Conservation (phyloP, 192 early-diverging fungal species). For the Mortierella hygrophila region DNA sequence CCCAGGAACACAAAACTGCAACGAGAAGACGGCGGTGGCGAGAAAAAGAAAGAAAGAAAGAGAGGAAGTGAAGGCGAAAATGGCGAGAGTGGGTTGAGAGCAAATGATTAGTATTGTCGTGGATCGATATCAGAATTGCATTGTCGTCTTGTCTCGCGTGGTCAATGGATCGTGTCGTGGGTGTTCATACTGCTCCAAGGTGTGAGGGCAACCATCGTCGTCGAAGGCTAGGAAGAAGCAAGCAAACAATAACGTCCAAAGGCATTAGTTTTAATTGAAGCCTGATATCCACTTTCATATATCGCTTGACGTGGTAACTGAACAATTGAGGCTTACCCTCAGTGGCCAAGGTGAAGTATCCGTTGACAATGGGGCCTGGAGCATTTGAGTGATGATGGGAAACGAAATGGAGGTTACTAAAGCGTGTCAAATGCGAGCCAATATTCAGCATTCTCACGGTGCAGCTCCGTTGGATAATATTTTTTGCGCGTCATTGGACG, state of each 20-base stretch:
- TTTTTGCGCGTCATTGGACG: not conserved
- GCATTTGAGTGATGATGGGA: not conserved
- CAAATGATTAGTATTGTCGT: not conserved
- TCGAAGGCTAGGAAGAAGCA: conserved; percentile 59
- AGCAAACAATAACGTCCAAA: not conserved
- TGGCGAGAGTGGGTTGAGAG: not conserved
- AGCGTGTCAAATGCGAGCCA: not conserved
- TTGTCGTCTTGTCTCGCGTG: not conserved
- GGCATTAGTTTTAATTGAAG: not conserved
- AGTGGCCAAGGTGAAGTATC: conserved; percentile 69
- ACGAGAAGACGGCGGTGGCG: not conserved
- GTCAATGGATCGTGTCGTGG: not conserved
- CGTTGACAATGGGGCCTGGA: conserved; percentile 67
- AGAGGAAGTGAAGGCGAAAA: conserved; percentile 1
- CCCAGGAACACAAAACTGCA: conserved; percentile 70
- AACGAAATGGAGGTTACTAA: not conserved
- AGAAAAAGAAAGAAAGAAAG: conserved; percentile 7
- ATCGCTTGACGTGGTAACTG: not conserved
- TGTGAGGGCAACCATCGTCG: conserved; percentile 72
- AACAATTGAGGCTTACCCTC: conserved; percentile 57
- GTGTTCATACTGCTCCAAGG: conserved; percentile 67
- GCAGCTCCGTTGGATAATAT: not conserved
- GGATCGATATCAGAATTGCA: not conserved
- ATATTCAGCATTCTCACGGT: not conserved
- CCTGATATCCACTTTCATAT: not conserved